Conservation (phyloP, 208 protist species). For the Zelonia costaricensis region DNA sequence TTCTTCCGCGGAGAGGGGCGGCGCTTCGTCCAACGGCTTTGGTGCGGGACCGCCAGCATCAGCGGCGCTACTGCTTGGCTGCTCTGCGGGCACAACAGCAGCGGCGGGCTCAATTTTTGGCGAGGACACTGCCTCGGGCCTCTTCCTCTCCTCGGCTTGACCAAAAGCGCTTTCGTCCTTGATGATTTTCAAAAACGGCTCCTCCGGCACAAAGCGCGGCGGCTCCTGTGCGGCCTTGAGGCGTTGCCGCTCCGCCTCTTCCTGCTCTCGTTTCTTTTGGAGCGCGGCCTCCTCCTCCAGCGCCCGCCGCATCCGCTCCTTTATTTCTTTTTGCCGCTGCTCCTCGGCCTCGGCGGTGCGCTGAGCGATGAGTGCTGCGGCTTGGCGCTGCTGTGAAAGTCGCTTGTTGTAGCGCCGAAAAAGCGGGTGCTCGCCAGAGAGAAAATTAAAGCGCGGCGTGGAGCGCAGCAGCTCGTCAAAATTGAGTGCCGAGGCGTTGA, state of each 20-base stretch:
- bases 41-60: not conserved
- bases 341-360: constrained; percentile 56
- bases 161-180: constrained; percentile 67
- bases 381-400: constrained; percentile 56
- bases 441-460: constrained; percentile 83
- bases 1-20: constrained; percentile 45
- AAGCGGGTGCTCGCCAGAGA: constrained; percentile 70
- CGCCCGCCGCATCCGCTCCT: constrained; percentile 46
- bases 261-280: constrained; percentile 31
- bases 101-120: not conserved
- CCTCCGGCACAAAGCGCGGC: constrained; percentile 10
- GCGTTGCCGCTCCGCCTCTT: constrained; percentile 11
- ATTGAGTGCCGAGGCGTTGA: constrained; percentile 28
- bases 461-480: constrained; percentile 71
- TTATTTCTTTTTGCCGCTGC: constrained; percentile 52
- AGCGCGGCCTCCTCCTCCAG: constrained; percentile 39
- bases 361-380: constrained; percentile 56
- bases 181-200: constrained; percentile 61
- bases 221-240: constrained; percentile 10
- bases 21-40: constrained; percentile 4
- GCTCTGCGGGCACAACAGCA: too few species aligned
- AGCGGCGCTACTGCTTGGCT: not conserved
- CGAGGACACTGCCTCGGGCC: not conserved
- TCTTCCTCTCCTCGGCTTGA: constrained; percentile 13
- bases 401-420: constrained; percentile 72